Evolutionary conservation across 352 stramenopile species (phyloP).

Genomic region (Elongisporangium undulatum): DNA sequence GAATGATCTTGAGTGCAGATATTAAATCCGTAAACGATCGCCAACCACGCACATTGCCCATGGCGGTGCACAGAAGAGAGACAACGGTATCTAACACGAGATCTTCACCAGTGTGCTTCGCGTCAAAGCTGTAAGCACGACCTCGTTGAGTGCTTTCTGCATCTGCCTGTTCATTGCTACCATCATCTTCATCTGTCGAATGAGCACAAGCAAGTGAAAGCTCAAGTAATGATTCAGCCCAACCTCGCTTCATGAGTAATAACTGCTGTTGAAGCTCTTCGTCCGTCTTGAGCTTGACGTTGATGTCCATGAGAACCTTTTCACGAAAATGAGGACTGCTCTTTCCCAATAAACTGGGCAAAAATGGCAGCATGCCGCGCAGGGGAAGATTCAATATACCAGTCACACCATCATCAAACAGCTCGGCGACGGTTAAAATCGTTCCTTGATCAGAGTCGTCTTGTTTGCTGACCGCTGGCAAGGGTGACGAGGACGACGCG

Average conservation of each 20-base stretch:
- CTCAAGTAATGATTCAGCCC: constrained; percentile 70
- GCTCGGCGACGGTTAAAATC: constrained; percentile 25
- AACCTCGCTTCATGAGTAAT: constrained; percentile 65
- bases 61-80: constrained; percentile 67
- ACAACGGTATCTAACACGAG: constrained; percentile 81
- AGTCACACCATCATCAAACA: constrained; percentile 57
- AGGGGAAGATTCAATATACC: constrained; percentile 61
- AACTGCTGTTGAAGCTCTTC: constrained; percentile 66
- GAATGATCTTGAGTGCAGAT: constrained; percentile 48
- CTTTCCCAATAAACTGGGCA: constrained; percentile 54
- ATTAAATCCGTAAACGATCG: constrained; percentile 65
- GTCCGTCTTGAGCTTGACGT: constrained; percentile 82
- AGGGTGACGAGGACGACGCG: not conserved
- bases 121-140: constrained; percentile 57
- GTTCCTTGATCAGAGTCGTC: constrained; percentile 3
- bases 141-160: constrained; percentile 11
- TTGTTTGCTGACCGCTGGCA: constrained; percentile 9
- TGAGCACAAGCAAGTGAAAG: constrained; percentile 62
- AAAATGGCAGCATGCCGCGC: constrained; percentile 62
- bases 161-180: constrained; percentile 3
- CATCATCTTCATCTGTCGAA: constrained; percentile 6
- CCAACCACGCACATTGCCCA: constrained; percentile 62
- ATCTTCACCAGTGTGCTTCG: constrained; percentile 71
- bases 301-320: constrained; percentile 86
- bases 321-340: constrained; percentile 56